Base-by-base conservation (phyloP, 148 eudicot species). In the Rhododendron griersonianum region DNA sequence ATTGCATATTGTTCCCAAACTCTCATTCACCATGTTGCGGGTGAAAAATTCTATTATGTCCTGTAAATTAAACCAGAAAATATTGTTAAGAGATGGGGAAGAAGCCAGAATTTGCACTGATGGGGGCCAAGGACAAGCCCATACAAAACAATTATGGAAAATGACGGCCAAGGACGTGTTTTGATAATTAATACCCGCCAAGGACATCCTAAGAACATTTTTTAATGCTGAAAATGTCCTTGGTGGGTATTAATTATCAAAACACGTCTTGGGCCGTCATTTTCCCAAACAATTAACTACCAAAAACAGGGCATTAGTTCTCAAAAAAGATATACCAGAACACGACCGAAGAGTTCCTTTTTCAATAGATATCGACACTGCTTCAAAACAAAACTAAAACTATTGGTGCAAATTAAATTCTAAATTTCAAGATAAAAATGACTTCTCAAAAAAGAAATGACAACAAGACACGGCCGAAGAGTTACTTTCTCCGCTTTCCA, bases 11-110 rank as follows among this genome's bases (percentile, higher is more conserved):
- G 94, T 82, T 30, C 99, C 99, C 67, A 96, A 89, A 80, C 86
- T 93, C 84, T 95, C 98, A 65, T 92, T 95, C 57, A 96, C 98
- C 92, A 96, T 95, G 93, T 94, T 95, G 85, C 51, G 93, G 1
- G 96, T 82, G 89, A 95, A 96, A 84, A 96, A 96, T 0, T 93
- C 94, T n/a, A 94, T 91, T 37, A 96, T 93, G 65, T 96, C 98
- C 99, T 96, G 93, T 77, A 89, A 75, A 86, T 79, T 30, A 45
- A 78, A 82, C 35, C 51, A 59, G 7, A 11, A 25, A 1, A 23
- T 74, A 37, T 1, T 30, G 23, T 75, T 19, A 37, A 75, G 16
- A 33, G 35, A 11, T 25, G 11, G 75, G 37, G 35, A 69, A 25
- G 30, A 69, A 69, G 37, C 16, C 16, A 69, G 35, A 69, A 28